Evolutionary conservation across 2,329 filamentous ascomycete species (phyloP).

Genomic region (Zasmidium cellare): DNA sequence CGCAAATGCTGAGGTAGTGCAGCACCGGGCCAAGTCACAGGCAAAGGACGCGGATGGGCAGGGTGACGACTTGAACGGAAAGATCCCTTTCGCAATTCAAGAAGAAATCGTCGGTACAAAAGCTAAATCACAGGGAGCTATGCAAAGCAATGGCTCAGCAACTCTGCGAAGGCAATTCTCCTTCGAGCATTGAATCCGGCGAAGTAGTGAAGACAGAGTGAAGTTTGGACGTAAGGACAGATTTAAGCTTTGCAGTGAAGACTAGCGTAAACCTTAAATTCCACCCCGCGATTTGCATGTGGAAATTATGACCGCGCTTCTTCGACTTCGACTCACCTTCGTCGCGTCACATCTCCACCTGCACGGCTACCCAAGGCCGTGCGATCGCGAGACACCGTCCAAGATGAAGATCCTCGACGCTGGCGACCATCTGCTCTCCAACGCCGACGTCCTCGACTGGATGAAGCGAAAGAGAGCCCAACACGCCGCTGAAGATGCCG

Average conservation of each 20-base stretch:
- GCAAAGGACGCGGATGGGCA: too few species aligned
- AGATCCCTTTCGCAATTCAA: background rate
- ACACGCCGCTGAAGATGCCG: slow-evolving; percentile 32
- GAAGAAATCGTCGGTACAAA: background rate
- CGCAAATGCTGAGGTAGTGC: too few species aligned
- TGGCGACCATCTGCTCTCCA: slow-evolving; percentile 36
- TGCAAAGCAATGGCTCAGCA: too few species aligned
- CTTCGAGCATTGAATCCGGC: too few species aligned
- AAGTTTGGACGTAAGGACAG: too few species aligned
- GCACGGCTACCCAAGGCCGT: background rate
- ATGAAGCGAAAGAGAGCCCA: slow-evolving; percentile 32
- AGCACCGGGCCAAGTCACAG: too few species aligned
- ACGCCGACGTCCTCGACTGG: slow-evolving; percentile 37
- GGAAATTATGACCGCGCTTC: background rate
- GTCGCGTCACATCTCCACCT: background rate
- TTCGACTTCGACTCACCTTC: background rate
- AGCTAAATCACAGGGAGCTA: too few species aligned
- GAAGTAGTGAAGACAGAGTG: too few species aligned
- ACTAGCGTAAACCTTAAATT: background rate
- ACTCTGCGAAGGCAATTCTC: too few species aligned
- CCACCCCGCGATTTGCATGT: background rate
- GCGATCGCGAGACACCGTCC: background rate
- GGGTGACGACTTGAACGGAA: background rate
- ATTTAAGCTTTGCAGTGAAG: background rate
- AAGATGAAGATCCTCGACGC: slow-evolving; percentile 38